Conservation (phyloP, 805 yeast genomes). For the Candida mattraensis region DNA sequence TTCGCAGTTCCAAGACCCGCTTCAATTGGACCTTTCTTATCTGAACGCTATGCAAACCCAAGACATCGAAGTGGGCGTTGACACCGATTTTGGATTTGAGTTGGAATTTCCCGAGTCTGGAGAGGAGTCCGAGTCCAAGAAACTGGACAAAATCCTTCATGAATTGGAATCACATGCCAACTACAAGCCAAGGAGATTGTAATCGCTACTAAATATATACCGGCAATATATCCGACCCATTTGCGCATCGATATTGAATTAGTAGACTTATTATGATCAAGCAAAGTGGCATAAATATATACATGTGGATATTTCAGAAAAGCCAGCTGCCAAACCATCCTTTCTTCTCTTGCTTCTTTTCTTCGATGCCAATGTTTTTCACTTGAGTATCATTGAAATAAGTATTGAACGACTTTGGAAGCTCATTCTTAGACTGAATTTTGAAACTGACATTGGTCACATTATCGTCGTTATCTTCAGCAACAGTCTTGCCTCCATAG, state of each 20-base stretch:
- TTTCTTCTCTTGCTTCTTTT: slow-evolving; percentile 22
- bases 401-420: slow-evolving; percentile 32
- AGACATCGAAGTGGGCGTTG: slow-evolving; percentile 1
- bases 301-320: slow-evolving; percentile 3
- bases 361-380: slow-evolving; percentile 28
- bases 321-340: slow-evolving; percentile 30
- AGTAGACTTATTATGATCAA: too few relatives aligned
- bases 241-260: too few relatives aligned
- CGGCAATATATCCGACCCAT: slow-evolving; percentile 10
- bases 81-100: slow-evolving; percentile 8
- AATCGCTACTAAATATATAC: slow-evolving; percentile 5
- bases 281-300: too few relatives aligned
- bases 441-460: slow-evolving; percentile 26
- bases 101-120: slow-evolving; percentile 28
- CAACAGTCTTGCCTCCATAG: slow-evolving; percentile 19
- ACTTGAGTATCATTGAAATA: slow-evolving; percentile 27
- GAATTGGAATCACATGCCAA: slow-evolving; percentile 21
- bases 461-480: slow-evolving; percentile 25
- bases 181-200: slow-evolving; percentile 25
- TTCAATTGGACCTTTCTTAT: slow-evolving; percentile 23
- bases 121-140: slow-evolving; percentile 21
- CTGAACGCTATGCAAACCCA: slow-evolving; percentile 9
- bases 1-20: slow-evolving; percentile 23
- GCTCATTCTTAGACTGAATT: slow-evolving; percentile 20
- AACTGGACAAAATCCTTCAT: slow-evolving; percentile 21